A percentile compares a stretch with the other conserved stretches of the same genome.
phyloP scores from a whole-genome alignment of 371 early-diverging fungal genomes.

The Mucor circinelloides region DNA sequence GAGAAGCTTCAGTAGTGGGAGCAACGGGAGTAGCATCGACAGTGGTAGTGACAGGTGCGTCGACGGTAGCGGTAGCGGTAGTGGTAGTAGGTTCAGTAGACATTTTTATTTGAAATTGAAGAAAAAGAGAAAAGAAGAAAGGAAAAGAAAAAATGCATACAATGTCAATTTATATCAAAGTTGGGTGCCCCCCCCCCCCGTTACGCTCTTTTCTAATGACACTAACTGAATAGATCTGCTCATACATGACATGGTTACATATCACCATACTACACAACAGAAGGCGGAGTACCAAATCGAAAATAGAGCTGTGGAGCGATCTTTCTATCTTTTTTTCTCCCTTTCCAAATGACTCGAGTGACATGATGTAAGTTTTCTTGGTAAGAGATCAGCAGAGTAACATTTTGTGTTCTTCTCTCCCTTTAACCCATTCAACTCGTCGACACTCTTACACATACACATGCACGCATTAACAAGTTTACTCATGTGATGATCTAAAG shows the following conservation, averaged over 20 bases:
- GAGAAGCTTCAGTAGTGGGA: slow-evolving; percentile 2
- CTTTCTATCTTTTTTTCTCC: neutral
- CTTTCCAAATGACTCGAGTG: neutral
- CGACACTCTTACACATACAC: neutral
- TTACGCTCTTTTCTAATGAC: neutral
- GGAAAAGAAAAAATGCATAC: neutral
- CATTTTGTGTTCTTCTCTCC: neutral
- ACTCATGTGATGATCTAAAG: neutral
- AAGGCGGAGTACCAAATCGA: neutral
- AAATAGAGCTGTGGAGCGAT: neutral
- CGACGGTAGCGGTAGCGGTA: slow-evolving; percentile 2
- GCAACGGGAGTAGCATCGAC: neutral
- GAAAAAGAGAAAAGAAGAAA: slow-evolving; percentile 7
- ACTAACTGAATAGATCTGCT: neutral
- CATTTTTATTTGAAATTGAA: neutral
- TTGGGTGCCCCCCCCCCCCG: neutral
- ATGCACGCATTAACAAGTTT: neutral
- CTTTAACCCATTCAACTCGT: neutral
- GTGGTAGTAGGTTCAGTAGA: slow-evolving; percentile 13
- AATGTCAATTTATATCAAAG: slow-evolving; percentile 2
- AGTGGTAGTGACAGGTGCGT: slow-evolving; percentile 7
- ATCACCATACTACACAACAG: neutral
- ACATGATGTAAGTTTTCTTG: neutral
- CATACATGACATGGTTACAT: neutral
- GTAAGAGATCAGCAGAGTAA: neutral